Evolutionary conservation across 169 alveolate species (phyloP).

Genomic region (Haemoproteus tartakovskyi): DNA sequence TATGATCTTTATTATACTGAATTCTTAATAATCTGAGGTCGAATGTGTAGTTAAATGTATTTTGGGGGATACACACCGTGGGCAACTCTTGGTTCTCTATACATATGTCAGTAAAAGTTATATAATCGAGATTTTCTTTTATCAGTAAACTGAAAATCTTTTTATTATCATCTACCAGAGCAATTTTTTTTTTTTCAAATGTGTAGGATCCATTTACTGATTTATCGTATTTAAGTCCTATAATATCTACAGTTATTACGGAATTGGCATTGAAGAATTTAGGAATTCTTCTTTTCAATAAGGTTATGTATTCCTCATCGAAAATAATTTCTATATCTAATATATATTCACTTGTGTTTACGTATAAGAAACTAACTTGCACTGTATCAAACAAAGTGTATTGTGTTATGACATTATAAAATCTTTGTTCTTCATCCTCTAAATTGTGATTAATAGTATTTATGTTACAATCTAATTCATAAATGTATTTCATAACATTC

Average conservation of each 20-base stretch:
- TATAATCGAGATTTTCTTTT: slow-evolving; percentile 34
- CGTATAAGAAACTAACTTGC: no score
- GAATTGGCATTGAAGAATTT: not conserved
- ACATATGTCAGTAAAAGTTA: slow-evolving; percentile 30
- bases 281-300: no score
- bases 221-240: slow-evolving; percentile 21
- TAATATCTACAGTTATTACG: not conserved
- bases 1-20: not conserved
- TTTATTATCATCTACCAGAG: slow-evolving; percentile 8
- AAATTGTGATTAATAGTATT: no score
- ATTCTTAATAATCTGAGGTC: slow-evolving; percentile 46
- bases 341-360: no score
- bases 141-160: slow-evolving; percentile 2
- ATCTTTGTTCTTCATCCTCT: no score
- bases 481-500: slow-evolving; percentile 25
- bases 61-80: slow-evolving; percentile 16
- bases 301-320: no score
- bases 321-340: no score
- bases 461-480: slow-evolving; percentile 51
- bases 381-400: no score
- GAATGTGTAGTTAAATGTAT: slow-evolving; percentile 19
- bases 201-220: not conserved
- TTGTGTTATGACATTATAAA: slow-evolving; percentile 20
- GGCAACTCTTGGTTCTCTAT: slow-evolving; percentile 2
- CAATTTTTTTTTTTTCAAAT: slow-evolving; percentile 3